Conservation (phyloP, 1,139 yeast species). For the Taiozyma sp. region DNA sequence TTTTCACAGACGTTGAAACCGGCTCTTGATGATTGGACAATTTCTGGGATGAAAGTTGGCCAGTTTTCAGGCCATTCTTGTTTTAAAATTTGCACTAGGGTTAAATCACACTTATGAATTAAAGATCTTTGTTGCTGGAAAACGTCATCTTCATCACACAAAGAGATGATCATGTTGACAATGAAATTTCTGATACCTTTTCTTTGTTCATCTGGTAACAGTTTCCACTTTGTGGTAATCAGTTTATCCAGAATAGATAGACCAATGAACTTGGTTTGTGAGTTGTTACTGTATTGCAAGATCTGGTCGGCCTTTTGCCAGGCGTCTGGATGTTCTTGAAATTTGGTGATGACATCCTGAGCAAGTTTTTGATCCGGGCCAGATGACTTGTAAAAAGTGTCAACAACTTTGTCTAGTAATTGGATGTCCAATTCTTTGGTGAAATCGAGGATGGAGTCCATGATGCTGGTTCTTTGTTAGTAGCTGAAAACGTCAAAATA, state of each 20-base stretch:
- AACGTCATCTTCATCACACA: slow-evolving; percentile 82
- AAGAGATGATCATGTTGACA: slow-evolving; percentile 87
- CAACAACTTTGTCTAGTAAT: slow-evolving; percentile 80
- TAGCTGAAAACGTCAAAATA: neutral
- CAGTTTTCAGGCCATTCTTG: slow-evolving; percentile 99
- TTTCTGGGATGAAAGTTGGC: slow-evolving; percentile 96
- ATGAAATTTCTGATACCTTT: slow-evolving; percentile 88
- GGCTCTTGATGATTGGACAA: slow-evolving; percentile 78
- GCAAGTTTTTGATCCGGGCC: slow-evolving; percentile 83
- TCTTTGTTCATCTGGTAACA: slow-evolving; percentile 81
- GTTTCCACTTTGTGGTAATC: slow-evolving; percentile 91
- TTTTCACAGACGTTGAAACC: slow-evolving; percentile 95
- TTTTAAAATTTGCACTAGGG: slow-evolving; percentile 87
- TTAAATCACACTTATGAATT: slow-evolving; percentile 89
- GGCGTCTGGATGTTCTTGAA: slow-evolving; percentile 92
- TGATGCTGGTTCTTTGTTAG: slow-evolving; percentile 24
- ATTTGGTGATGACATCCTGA: slow-evolving; percentile 75
- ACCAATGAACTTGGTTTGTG: slow-evolving; percentile 92
- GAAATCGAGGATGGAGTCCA: slow-evolving; percentile 90
- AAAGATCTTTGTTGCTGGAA: slow-evolving; percentile 76
- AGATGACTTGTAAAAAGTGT: slow-evolving; percentile 78
- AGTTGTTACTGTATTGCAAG: slow-evolving; percentile 68
- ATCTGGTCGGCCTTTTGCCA: slow-evolving; percentile 95
- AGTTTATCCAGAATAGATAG: slow-evolving; percentile 84
- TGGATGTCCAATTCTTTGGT: slow-evolving; percentile 76